Percentiles rank a stretch among this genome's conserved stretches.
Conservation (phyloP, 768 basidiomycete genomes). For the Lyophyllum atratum region DNA sequence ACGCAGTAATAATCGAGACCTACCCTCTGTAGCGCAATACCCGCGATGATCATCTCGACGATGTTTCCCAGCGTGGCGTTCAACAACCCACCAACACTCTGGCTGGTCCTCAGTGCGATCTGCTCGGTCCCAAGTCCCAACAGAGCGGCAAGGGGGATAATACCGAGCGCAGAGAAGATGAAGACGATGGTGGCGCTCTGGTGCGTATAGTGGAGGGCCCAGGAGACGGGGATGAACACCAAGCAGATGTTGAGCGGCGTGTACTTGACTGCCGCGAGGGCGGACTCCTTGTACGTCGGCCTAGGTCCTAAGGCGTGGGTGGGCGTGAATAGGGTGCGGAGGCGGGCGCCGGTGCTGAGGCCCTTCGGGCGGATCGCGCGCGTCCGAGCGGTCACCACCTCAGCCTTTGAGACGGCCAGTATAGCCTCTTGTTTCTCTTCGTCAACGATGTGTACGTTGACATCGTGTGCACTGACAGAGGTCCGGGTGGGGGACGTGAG, state of each 20-base stretch:
- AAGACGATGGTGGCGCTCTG: conserved; percentile 49
- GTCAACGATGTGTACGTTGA: conserved; percentile 13
- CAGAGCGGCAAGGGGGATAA: conserved; percentile 53
- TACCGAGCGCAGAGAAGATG: conserved; percentile 47
- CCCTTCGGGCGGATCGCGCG: neutral
- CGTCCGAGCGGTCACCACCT: neutral
- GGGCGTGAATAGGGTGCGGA: conserved; percentile 35
- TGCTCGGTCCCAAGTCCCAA: conserved; percentile 56
- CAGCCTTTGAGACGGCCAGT: neutral
- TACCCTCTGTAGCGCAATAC: conserved; percentile 40
- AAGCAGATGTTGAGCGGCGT: conserved; percentile 44
- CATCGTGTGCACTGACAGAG: conserved; percentile 5
- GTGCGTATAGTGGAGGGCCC: conserved; percentile 48
- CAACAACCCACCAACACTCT: conserved; percentile 52
- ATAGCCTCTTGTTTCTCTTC: conserved; percentile 19
- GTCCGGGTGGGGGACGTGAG: neutral
- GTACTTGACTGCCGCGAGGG: conserved; percentile 33
- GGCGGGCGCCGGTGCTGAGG: conserved; percentile 16
- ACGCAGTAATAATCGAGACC: conserved; percentile 8
- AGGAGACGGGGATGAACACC: conserved; percentile 50
- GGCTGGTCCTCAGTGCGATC: conserved; percentile 47
- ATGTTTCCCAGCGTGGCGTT: conserved; percentile 57
- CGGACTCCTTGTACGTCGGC: conserved; percentile 35
- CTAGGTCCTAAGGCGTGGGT: conserved; percentile 31
- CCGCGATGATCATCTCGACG: conserved; percentile 54